A percentile compares a stretch with the other conserved stretches of the same genome.
Conservation (phyloP, 139 green algal species). For the Zygnema cylindricum region DNA sequence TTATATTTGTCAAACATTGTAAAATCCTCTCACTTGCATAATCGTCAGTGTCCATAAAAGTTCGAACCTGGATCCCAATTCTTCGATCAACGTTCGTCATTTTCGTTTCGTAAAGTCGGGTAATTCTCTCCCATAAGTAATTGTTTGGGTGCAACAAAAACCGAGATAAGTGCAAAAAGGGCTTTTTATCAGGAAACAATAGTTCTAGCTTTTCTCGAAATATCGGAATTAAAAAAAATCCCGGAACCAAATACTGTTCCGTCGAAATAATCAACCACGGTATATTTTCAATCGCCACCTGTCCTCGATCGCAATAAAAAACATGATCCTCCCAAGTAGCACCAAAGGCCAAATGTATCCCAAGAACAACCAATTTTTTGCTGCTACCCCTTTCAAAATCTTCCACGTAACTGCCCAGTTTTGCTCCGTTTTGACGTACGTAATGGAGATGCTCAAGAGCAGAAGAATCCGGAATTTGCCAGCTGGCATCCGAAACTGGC, state of each 20-base stretch:
- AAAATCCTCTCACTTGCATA: not conserved
- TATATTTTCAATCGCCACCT: not conserved
- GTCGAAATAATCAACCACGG: not conserved
- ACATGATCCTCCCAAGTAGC: not conserved
- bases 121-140: slow-evolving; percentile 18
- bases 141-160: not conserved
- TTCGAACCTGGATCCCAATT: slow-evolving; percentile 4
- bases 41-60: not conserved
- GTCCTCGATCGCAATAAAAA: slow-evolving; percentile 17
- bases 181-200: not conserved
- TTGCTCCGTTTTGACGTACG: not conserved
- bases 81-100: not conserved
- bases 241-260: slow-evolving; percentile 15
- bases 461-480: slow-evolving; percentile 3
- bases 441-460: not conserved
- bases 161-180: not conserved
- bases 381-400: not conserved
- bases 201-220: not conserved
- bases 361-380: not conserved
- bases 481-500: slow-evolving; percentile 5
- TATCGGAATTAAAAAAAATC: not conserved
- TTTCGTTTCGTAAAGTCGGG: not conserved
- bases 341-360: not conserved
- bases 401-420: not conserved
- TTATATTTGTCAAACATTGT: slow-evolving; percentile 23